phyloP scores from a whole-genome alignment of 371 early-diverging fungal species.

The Mortierella sp. region DNA sequence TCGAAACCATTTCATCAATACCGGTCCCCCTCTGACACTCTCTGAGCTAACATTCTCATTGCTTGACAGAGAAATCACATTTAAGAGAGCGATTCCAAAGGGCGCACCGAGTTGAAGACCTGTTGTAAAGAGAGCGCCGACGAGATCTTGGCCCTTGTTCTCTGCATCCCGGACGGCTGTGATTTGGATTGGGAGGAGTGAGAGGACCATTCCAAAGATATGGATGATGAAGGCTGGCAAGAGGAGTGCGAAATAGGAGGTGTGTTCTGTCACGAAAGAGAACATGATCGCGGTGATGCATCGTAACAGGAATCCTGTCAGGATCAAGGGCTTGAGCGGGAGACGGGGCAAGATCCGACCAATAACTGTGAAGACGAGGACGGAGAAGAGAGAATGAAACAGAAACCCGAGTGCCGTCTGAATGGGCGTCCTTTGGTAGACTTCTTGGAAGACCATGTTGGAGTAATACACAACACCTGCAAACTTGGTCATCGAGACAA shows the following conservation, averaged over 20 bases:
- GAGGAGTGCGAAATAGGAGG: conserved; percentile 32
- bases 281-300: conserved; percentile 35
- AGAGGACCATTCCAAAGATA: conserved; percentile 30
- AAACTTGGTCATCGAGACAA: conserved; percentile 35
- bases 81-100: conserved; percentile 43
- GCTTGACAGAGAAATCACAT: conserved; percentile 37
- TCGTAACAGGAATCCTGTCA: conserved; percentile 29
- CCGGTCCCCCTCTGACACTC: conserved; percentile 7
- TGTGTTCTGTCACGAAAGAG: conserved; percentile 57
- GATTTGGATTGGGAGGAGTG: conserved; percentile 38
- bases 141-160: conserved; percentile 44
- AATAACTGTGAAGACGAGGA: conserved; percentile 27
- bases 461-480: conserved; percentile 37
- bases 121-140: conserved; percentile 46
- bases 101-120: conserved; percentile 47
- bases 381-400: conserved; percentile 44
- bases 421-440: conserved; percentile 41
- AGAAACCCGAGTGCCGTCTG: conserved; percentile 47
- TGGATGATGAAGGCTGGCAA: conserved; percentile 47
- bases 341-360: conserved; percentile 36
- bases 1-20: conserved; percentile 40
- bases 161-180: conserved; percentile 44
- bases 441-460: conserved; percentile 44
- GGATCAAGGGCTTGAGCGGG: conserved; percentile 31
- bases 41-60: conserved; percentile 18